Conservation (phyloP, 139 green algal species). For the Desmodesmus armatus region DNA sequence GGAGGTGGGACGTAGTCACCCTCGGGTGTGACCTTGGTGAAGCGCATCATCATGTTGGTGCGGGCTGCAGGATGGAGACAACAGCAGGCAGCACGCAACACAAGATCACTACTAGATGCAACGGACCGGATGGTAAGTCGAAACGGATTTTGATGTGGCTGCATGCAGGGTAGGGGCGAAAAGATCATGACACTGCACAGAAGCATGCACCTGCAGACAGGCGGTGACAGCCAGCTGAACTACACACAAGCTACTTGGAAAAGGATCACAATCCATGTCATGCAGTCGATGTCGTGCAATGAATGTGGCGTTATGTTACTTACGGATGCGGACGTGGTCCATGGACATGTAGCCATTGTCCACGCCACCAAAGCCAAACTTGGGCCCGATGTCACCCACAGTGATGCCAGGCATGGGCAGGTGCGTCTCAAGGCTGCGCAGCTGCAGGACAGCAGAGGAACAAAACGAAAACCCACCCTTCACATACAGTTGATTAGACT, state of each 20-base stretch:
- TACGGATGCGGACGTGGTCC: conserved; percentile 74
- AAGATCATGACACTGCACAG: not conserved
- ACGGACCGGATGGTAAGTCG: too few relatives aligned
- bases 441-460: conserved; percentile 50
- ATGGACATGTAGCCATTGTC: conserved; percentile 87
- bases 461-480: not conserved
- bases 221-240: too few relatives aligned
- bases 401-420: conserved; percentile 86
- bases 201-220: not conserved
- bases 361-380: conserved; percentile 82
- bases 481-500: not conserved
- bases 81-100: too few relatives aligned
- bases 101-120: too few relatives aligned
- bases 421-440: conserved; percentile 87
- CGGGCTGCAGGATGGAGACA: conserved; percentile 61
- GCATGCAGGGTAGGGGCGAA: not conserved
- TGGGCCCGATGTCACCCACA: conserved; percentile 96
- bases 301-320: conserved; percentile 45
- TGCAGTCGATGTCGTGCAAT: too few relatives aligned
- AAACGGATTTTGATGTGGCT: too few relatives aligned
- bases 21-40: conserved; percentile 81
- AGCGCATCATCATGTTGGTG: conserved; percentile 92
- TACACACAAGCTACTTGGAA: too few relatives aligned
- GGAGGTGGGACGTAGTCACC: conserved; percentile 87
- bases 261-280: too few relatives aligned